Base-by-base conservation (phyloP, 306 rosid genomes). In the Ormosia emarginata region DNA sequence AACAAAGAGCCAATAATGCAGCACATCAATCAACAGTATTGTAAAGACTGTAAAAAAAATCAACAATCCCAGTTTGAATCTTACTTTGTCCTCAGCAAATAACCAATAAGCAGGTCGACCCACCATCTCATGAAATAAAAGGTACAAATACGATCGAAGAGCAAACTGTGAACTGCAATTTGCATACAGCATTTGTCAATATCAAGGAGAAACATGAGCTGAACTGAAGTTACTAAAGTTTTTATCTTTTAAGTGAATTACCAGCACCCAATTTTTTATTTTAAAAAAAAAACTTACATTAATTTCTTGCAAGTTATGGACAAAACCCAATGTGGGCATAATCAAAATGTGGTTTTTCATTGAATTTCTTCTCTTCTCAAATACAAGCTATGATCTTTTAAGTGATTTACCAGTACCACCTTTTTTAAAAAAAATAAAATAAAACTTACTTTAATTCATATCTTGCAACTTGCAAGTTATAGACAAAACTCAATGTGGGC, bases 91-190 rank as follows among this genome's bases (percentile, higher is more conserved):
- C 46, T 93, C 98, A 34, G 75, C 85, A 78, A 82, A 95, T 75
- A 89, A 75, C 97, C 91, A 95, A 6, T 92, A 85, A 84, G 98
- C 98, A 49, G 98, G 99, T 40, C 86, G 88, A 50, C 89, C 99
- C 87, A 95, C 97, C 70, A 95, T 75, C 75, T 92, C 98, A 86
- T 95, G 99, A 84, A 95, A 89, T 67, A 89, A 71, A 85, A 92
- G 89, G 89, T 95, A 95, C 64, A 93, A 84, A 89, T 95, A 95
- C 1, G 99, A 95, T 55, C 99, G 89, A 50, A 95, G 99, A 59
- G 98, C 98, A 89, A 92, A 95, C 91, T 93, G 92, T 39, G 99
- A 92, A 85, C 99, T 95, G 97, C 87, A 93, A 79, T 65, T 74
- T 13, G 67, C 79, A 83, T 30, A n/a, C 53, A 75, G 11, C 55